These are phyloP conservation scores for Circinella umbellata DNA, from an alignment of 371 early-diverging fungal genomes.

Conservation along the genomic window DNA sequence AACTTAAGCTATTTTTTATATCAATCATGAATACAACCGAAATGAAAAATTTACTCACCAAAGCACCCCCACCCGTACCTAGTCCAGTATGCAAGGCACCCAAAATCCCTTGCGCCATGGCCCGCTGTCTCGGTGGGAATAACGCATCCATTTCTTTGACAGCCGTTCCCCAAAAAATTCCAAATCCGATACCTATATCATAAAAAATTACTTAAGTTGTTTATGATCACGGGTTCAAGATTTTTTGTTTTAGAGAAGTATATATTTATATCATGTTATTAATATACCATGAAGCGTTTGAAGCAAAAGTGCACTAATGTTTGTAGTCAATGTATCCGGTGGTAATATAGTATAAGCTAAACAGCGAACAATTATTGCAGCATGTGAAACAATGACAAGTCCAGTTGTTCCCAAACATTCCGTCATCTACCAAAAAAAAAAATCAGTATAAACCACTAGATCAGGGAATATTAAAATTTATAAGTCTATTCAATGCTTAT, in stretches of 20 bases:
- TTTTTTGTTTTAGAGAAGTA: neutral
- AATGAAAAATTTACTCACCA: neutral
- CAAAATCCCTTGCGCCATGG: constrained; percentile 47
- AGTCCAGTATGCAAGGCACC: constrained; percentile 40
- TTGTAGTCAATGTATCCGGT: constrained; percentile 36
- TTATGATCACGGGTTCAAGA: neutral
- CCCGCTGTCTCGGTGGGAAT: constrained; percentile 43
- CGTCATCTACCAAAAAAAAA: constrained; percentile 27
- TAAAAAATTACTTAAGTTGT: neutral
- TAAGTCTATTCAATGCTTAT: neutral
- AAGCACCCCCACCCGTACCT: constrained; percentile 39
- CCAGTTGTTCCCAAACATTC: constrained; percentile 46
- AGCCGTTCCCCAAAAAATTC: constrained; percentile 41
- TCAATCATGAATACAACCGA: too few species aligned
- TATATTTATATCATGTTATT: neutral
- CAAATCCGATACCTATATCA: constrained; percentile 22
- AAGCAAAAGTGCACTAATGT: constrained; percentile 38
- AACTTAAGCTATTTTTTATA: too few species aligned
- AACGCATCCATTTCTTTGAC: constrained; percentile 44
- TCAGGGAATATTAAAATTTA: neutral
- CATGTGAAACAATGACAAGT: constrained; percentile 46
- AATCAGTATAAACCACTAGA: too few species aligned
- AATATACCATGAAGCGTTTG: constrained; percentile 44
- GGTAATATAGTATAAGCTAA: constrained; percentile 37
- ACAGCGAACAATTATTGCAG: constrained; percentile 42